These are phyloP conservation scores for Zizania palustris DNA, from an alignment of 202 grass and related monocot species.

Conservation along the genomic window DNA sequence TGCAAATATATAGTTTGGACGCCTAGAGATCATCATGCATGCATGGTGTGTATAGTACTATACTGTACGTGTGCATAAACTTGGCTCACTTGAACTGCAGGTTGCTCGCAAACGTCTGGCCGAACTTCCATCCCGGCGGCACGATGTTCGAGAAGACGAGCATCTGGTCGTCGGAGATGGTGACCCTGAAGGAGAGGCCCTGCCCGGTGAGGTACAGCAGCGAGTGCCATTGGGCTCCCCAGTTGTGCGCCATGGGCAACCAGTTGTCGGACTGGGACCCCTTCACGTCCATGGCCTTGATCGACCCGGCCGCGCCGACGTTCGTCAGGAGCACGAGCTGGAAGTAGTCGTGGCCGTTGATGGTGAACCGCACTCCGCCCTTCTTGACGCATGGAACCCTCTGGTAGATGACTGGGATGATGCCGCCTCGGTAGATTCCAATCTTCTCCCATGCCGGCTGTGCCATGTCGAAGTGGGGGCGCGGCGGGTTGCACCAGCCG, in stretches of 20 bases:
- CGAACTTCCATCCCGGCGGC: constrained; percentile 58
- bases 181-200: constrained; percentile 52
- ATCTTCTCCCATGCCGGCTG: constrained; percentile 67
- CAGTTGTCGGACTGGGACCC: constrained; percentile 33
- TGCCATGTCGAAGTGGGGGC: constrained; percentile 66
- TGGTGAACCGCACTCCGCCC: constrained; percentile 61
- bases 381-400: constrained; percentile 55
- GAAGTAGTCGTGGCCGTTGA: constrained; percentile 64
- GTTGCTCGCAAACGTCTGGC: constrained; percentile 53
- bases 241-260: constrained; percentile 53
- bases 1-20: too few species aligned
- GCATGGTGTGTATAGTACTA: too few species aligned
- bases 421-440: constrained; percentile 47
- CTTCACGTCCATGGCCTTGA: constrained; percentile 58
- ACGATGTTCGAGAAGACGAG: constrained; percentile 39
- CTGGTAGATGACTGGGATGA: constrained; percentile 57
- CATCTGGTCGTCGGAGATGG: constrained; percentile 47
- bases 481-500: constrained; percentile 66
- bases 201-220: constrained; percentile 33
- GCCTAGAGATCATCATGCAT: too few species aligned
- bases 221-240: constrained; percentile 56
- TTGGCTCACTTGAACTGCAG: constrained; percentile 49
- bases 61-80: too few species aligned
- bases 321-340: constrained; percentile 61
- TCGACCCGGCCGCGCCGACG: constrained; percentile 56